Base-by-base conservation (phyloP, 495 filamentous ascomycete species). In the Pyrenopolyporus hunteri region DNA sequence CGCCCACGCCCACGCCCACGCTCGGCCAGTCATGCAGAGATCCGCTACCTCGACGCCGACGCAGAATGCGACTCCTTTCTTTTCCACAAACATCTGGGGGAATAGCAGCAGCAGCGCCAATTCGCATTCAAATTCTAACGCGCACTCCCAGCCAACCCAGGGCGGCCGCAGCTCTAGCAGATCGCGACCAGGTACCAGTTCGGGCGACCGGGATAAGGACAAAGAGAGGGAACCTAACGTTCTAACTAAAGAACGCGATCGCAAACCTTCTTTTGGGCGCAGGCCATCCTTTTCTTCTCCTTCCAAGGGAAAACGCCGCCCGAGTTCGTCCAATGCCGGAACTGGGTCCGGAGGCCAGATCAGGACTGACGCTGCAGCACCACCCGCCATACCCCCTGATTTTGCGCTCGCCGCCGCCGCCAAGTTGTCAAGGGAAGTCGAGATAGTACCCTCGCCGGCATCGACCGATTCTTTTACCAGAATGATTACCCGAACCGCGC, bases 401-500 rank as follows among this genome's bases (percentile, higher is more conserved):
- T 74, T 70, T 46, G 69, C 71, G 13, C 73, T 78, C 49, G 67
- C 76, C 2, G 72, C 74, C 59, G 64, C 72, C 16, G 72, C 77
- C 23, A 77, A 75, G 51, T 58, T 78, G 17, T 68, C 71, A 6
- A 70, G 63, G 35, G 68, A 74, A 28, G 31, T 55, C 61, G 74
- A 73, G 23, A 55, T 64, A 17, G 40, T 74, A 32, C 59, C 64
- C 16, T 73, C 73, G 6, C 75, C 76, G 6, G 64, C 70, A 19
- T 68, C 69, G 19, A 43, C 59, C 48, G 72, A 76, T 54, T 73
- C 73, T 26, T 75, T 75, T 56, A 58, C 74, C 59, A 80, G 67
- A 64, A 79, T 82, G 75, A 61, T 79, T 37, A 65, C 64, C 65
- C 72, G 77, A n/a, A 64, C 63, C 17, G 70, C 70, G n/a, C 70